Conservation (phyloP, 2,329 filamentous ascomycete species). For the Elsinoe arachidis region DNA sequence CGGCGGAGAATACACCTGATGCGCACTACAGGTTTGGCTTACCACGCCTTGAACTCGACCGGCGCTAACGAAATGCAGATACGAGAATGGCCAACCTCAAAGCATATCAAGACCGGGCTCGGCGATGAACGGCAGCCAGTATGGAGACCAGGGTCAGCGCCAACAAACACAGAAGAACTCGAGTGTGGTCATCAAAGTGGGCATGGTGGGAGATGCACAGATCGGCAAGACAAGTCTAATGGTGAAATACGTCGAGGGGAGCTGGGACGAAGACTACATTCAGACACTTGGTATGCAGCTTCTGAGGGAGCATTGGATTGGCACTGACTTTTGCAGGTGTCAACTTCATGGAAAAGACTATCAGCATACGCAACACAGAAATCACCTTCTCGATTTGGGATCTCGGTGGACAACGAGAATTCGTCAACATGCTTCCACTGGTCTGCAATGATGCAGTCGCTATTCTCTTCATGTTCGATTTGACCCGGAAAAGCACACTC, state of each 20-base stretch:
- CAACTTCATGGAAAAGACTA: slow-evolving; percentile 99
- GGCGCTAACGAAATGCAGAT: slow-evolving; percentile 29
- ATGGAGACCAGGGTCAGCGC: slow-evolving; percentile 25
- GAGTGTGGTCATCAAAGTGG: slow-evolving; percentile 95
- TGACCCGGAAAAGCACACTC: slow-evolving; percentile 93
- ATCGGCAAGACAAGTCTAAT: slow-evolving; percentile 98
- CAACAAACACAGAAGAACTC: slow-evolving; percentile 41
- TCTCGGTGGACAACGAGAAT: slow-evolving; percentile 92
- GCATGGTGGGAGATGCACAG: slow-evolving; percentile 98
- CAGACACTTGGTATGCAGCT: slow-evolving; percentile 67
- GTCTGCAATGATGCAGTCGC: slow-evolving; percentile 98
- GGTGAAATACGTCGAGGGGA: slow-evolving; percentile 99
- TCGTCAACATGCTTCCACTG: slow-evolving; percentile 99
- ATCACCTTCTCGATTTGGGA: slow-evolving; percentile 99
- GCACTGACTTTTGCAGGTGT: slow-evolving; percentile 51
- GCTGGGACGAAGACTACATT: slow-evolving; percentile 99
- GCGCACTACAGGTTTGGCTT: slow-evolving; percentile 28
- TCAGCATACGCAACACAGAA: slow-evolving; percentile 97
- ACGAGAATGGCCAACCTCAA: slow-evolving; percentile 22
- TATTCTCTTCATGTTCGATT: slow-evolving; percentile 98
- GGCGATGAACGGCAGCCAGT: slow-evolving; percentile 20
- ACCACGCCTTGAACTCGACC: slow-evolving; percentile 28
- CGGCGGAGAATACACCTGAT: slow-evolving; percentile 34
- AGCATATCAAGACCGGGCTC: slow-evolving; percentile 34
- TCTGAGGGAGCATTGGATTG: not conserved